phyloP scores from a whole-genome alignment of 1,284 basidiomycete genomes.

The Moesziomyces parantarcticus region DNA sequence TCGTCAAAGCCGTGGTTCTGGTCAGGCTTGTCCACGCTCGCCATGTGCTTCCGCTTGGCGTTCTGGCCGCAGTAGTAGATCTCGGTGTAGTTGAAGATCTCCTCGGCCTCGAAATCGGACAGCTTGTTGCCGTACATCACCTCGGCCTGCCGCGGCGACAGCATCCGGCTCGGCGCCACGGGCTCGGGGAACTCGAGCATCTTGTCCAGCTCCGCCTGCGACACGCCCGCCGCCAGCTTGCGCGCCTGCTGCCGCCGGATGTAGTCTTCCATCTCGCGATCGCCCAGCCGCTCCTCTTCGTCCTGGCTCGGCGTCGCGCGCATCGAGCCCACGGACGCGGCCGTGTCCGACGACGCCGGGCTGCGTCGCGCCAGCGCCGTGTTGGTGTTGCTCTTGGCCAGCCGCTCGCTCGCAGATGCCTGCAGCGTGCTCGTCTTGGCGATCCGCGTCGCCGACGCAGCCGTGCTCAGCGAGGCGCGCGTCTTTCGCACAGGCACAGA shows the following conservation, averaged over 20 bases:
- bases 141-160: constrained; percentile 74
- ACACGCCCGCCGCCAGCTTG: constrained; percentile 80
- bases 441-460: constrained; percentile 7
- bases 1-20: constrained; percentile 98
- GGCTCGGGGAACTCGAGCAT: constrained; percentile 93
- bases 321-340: constrained; percentile 15
- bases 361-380: constrained; percentile 26
- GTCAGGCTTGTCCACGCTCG: constrained; percentile 74
- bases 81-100: constrained; percentile 86
- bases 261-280: constrained; percentile 97
- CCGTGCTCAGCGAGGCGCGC: constrained; percentile 36
- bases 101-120: constrained; percentile 81
- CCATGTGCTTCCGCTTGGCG: constrained; percentile 58
- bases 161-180: constrained; percentile 76
- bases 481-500: constrained; percentile 38
- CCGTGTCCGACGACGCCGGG: constrained; percentile 34
- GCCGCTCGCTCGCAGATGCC: constrained; percentile 24
- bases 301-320: constrained; percentile 48
- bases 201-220: constrained; percentile 86
- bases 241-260: constrained; percentile 88
- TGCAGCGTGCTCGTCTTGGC: constrained; percentile 15
- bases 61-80: constrained; percentile 82
- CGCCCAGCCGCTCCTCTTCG: constrained; percentile 89
- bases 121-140: constrained; percentile 69
- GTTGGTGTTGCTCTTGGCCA: constrained; percentile 18